phyloP scores from a whole-genome alignment of 2,329 filamentous ascomycete genomes.

The Colletotrichum magnum region DNA sequence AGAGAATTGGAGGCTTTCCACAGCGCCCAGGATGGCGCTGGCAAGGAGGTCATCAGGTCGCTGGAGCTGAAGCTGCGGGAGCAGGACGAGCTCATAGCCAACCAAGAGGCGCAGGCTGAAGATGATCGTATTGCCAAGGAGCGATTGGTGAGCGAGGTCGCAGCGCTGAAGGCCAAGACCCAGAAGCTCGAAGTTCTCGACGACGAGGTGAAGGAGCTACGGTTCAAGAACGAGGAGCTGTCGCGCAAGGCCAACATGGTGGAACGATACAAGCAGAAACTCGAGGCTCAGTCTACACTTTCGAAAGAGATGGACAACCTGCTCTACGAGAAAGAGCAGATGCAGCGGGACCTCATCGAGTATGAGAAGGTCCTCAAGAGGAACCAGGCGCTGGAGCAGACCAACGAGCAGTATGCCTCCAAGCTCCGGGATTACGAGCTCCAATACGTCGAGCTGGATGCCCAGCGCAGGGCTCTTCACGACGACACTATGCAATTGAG shows the following conservation, averaged over 20 bases:
- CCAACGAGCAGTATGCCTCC: conserved; percentile 50
- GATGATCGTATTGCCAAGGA: conserved; percentile 62
- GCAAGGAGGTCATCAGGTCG: conserved; percentile 66
- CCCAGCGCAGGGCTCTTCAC: conserved; percentile 60
- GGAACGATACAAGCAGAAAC: conserved; percentile 74
- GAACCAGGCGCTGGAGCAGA: conserved; percentile 53
- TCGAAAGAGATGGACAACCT: conserved; percentile 70
- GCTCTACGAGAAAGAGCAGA: conserved; percentile 67
- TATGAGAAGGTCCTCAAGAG: conserved; percentile 53
- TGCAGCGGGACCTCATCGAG: conserved; percentile 61
- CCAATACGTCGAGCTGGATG: conserved; percentile 54
- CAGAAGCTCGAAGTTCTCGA: conserved; percentile 66
- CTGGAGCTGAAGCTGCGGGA: conserved; percentile 73
- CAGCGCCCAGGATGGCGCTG: conserved; percentile 66
- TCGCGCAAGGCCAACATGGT: conserved; percentile 75
- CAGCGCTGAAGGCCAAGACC: conserved; percentile 60
- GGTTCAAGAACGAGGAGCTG: conserved; percentile 70
- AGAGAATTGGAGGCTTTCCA: conserved; percentile 66
- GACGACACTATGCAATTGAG: conserved; percentile 63
- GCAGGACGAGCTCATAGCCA: conserved; percentile 79
- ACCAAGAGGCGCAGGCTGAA: conserved; percentile 77
- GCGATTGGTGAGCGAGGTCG: conserved; percentile 63
- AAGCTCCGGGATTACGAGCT: conserved; percentile 50
- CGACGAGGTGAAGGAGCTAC: conserved; percentile 73
- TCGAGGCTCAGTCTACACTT: conserved; percentile 69